A percentile compares a stretch with the other conserved stretches of the same genome.
Conservation (phyloP, 129 eudicot species). For the Flaveria bidentis region DNA sequence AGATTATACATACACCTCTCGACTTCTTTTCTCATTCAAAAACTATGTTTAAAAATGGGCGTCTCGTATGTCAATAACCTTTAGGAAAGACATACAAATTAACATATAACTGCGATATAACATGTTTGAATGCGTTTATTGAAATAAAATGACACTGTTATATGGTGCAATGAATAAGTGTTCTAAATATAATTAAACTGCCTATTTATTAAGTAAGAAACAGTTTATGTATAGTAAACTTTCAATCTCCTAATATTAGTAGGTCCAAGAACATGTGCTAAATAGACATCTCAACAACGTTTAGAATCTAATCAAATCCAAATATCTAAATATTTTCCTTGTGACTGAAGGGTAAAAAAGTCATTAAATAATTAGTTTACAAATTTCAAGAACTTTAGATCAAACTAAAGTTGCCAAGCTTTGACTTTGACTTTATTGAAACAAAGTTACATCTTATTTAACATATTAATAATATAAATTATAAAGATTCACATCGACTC, state of each 20-base stretch:
- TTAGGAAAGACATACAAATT: no score
- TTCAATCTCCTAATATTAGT: not conserved
- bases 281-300: not conserved
- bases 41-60: no score
- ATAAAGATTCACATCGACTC: slow-evolving; percentile 30
- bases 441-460: slow-evolving; percentile 10
- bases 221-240: no score
- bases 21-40: no score
- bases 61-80: no score
- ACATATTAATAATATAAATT: not conserved
- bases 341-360: not conserved
- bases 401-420: slow-evolving; percentile 30
- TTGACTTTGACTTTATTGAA: slow-evolving; percentile 25
- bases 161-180: no score
- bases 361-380: slow-evolving; percentile 3
- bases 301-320: not conserved
- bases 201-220: no score
- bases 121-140: no score
- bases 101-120: no score
- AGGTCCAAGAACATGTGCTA: not conserved
- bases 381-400: slow-evolving; percentile 36
- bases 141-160: no score
- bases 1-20: no score
- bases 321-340: not conserved
- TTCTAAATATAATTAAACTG: no score